These are phyloP conservation scores for Mortierella sp. DNA, from an alignment of 371 early-diverging fungal genomes.

Conservation along the genomic window DNA sequence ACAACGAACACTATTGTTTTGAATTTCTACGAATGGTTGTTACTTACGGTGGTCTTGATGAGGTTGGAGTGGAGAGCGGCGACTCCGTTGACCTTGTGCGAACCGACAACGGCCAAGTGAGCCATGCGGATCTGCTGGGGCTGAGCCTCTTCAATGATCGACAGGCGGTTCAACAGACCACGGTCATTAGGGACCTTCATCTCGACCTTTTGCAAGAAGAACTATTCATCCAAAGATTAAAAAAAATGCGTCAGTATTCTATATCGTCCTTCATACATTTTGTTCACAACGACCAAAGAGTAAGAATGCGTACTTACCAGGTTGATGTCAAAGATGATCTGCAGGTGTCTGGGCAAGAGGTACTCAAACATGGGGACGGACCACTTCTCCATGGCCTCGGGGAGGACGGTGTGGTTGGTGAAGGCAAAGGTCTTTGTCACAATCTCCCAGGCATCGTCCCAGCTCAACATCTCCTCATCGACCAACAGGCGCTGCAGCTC, in stretches of 20 bases:
- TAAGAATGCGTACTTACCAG: conserved; percentile 59
- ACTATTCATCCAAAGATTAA: conserved; percentile 60
- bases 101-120: conserved; percentile 73
- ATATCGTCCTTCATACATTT: background rate
- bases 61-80: conserved; percentile 92
- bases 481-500: conserved; percentile 91
- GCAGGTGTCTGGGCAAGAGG: conserved; percentile 92
- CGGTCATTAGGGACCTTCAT: conserved; percentile 85
- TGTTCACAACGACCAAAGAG: background rate
- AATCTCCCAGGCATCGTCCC: conserved; percentile 96
- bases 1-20: conserved; percentile 8
- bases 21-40: no score
- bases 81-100: conserved; percentile 95
- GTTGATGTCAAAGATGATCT: conserved; percentile 96
- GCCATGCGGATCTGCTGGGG: conserved; percentile 90
- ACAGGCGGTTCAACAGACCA: conserved; percentile 86
- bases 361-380: conserved; percentile 90
- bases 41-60: conserved; percentile 76
- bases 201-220: conserved; percentile 93
- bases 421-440: conserved; percentile 90
- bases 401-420: conserved; percentile 96
- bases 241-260: background rate
- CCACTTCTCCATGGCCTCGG: conserved; percentile 96
- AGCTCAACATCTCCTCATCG: conserved; percentile 87
- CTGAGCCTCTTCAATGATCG: conserved; percentile 89